phyloP scores from a whole-genome alignment of 768 basidiomycete species.

The Lyophyllum semitale region DNA sequence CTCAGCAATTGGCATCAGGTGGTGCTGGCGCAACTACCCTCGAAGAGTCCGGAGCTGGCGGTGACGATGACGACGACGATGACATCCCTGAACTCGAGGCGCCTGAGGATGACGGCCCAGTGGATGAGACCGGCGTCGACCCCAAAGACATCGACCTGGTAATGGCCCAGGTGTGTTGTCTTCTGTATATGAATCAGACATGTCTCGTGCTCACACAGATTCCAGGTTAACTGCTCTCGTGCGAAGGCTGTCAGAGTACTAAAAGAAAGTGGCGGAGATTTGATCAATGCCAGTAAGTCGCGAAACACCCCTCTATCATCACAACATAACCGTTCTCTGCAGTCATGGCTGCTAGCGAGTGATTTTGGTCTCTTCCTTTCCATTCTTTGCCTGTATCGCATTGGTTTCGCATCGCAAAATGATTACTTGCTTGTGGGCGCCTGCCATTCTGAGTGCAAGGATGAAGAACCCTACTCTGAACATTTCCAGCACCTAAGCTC shows the following conservation, averaged over 20 bases:
- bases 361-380: conserved; percentile 28
- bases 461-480: conserved; percentile 15
- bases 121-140: conserved; percentile 88
- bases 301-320: not conserved
- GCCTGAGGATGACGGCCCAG: conserved; percentile 76
- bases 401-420: conserved; percentile 28
- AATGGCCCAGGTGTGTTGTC: conserved; percentile 55
- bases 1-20: conserved; percentile 73
- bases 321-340: conserved; percentile 7
- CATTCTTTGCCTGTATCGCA: conserved; percentile 29
- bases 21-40: conserved; percentile 47
- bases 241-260: conserved; percentile 90
- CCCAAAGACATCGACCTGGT: conserved; percentile 95
- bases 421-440: conserved; percentile 5
- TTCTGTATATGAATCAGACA: not conserved
- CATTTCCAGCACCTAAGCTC: conserved; percentile 67
- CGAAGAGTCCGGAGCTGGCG: conserved; percentile 52
- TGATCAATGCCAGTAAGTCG: conserved; percentile 94
- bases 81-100: conserved; percentile 85
- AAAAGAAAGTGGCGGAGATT: conserved; percentile 89
- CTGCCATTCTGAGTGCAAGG: not conserved
- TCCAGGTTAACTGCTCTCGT: conserved; percentile 83
- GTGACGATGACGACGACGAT: conserved; percentile 73
- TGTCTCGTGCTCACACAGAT: not conserved
- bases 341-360: conserved; percentile 96